phyloP scores from a whole-genome alignment of 202 grass and related monocot genomes.

The Carex sylvatica region DNA sequence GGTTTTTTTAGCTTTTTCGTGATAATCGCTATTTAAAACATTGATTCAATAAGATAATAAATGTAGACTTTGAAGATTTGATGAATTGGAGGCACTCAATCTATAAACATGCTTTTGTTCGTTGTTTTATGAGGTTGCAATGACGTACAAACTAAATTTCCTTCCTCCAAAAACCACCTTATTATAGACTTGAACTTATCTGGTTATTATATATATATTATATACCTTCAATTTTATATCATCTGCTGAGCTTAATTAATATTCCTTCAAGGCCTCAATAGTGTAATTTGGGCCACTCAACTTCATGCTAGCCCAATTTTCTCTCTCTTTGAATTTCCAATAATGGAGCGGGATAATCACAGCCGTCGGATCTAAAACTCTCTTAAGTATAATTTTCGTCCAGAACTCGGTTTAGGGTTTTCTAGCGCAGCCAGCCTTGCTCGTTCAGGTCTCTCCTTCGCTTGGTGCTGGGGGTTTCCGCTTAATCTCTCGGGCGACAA shows the following conservation, averaged over 20 bases:
- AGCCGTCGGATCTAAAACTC: slow-evolving; percentile 8
- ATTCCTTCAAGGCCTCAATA: neutral
- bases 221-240: too few relatives aligned
- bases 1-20: too few relatives aligned
- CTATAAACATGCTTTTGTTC: too few relatives aligned
- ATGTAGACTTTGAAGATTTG: too few relatives aligned
- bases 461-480: neutral
- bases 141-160: neutral
- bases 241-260: too few relatives aligned
- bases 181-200: neutral
- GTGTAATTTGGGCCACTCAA: too few relatives aligned
- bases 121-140: too few relatives aligned
- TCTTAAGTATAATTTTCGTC: neutral
- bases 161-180: neutral
- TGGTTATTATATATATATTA: too few relatives aligned
- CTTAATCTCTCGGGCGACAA: slow-evolving; percentile 13
- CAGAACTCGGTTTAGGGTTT: neutral
- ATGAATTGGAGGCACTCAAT: too few relatives aligned
- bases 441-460: neutral
- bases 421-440: neutral
- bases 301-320: neutral
- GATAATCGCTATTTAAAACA: too few relatives aligned
- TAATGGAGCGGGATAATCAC: neutral
- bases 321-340: neutral
- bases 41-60: too few relatives aligned